Base-by-base conservation (phyloP, 495 filamentous ascomycete species). In the Amorphotheca resinae region DNA sequence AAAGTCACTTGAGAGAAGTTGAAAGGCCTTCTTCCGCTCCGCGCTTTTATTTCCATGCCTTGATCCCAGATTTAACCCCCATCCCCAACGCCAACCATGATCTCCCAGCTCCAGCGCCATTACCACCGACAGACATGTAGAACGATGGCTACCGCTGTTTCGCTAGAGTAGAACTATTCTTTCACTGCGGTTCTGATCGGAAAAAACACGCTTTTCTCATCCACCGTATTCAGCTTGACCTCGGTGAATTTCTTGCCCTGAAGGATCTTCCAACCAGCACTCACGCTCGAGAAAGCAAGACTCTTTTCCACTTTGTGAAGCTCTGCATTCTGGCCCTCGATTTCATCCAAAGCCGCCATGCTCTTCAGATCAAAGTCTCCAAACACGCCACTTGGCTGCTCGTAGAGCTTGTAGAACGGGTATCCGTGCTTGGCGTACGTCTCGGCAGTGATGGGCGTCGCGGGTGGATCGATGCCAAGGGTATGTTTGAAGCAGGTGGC, bases 341-440 rank as follows among this genome's bases (percentile, higher is more conserved):
- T 12, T 17, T 25, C 39, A 33, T 54, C 49, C n/a, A 56, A 42
- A 39, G 22, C 22, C 1, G 12, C 31, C 16, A 14, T 32, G 12
- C 17, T 26, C 26, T 21, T 17, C 25, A 23, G 3, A 38, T 38
- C 22, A 14, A 45, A 7, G 33, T 60, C 38, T n/a, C 51, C 46
- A 30, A 56, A 25, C 7, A 40, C 16, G 3, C 38, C 22, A 16
- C 22, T 40, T 8, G 38, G 20, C 22, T 64, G 53, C 20, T 62
- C 54, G 22, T 52, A 54, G n/a, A 58, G 35, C 4, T 55, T 37
- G 41, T 58, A 70, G 52, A 64, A 67, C 6, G 65, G 61, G 2
- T 62, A 40, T 0, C 59, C 56, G 1, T 35, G 22, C 0, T 42
- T 20, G 14, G 54, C 53, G 28, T 71, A 72, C 0, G 46, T 53